Conservation (phyloP, 768 basidiomycete genomes). For the Suillus bovinus region DNA sequence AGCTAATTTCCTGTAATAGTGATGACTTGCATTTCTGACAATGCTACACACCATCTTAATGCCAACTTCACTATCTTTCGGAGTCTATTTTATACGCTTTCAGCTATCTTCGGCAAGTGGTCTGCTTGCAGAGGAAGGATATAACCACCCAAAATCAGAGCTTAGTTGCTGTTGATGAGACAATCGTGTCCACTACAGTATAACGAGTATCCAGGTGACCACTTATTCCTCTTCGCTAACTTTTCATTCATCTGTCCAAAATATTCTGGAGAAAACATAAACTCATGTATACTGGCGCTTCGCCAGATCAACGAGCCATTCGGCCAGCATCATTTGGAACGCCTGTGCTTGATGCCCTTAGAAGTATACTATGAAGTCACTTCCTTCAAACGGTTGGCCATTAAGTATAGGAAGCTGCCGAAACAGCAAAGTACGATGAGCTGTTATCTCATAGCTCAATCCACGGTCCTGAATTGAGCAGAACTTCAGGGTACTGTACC, state of each 20-base stretch:
- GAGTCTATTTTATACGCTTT: not conserved
- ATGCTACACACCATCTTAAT: not conserved
- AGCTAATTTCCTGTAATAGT: not conserved
- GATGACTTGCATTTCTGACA: not conserved
- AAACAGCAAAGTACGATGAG: not conserved
- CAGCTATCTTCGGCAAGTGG: not conserved
- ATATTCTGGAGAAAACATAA: not conserved
- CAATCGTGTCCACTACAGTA: not conserved
- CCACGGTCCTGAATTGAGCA: not conserved
- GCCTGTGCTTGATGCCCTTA: not conserved
- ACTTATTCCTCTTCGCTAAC: not conserved
- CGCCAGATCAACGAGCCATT: not conserved
- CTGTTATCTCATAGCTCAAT: not conserved
- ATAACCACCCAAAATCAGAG: not conserved
- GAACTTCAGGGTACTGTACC: not conserved
- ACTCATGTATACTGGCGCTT: not conserved
- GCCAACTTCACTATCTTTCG: not conserved
- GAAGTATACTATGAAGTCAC: not conserved
- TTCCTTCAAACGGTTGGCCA: not conserved
- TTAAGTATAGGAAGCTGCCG: not conserved
- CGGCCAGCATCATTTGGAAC: not conserved
- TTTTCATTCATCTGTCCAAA: not conserved
- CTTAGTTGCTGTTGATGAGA: not conserved
- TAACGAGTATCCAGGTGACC: not conserved
- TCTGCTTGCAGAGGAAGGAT: not conserved